These are phyloP conservation scores for Rhododendron simsii DNA, from an alignment of 148 eudicot species.

Conservation along the genomic window DNA sequence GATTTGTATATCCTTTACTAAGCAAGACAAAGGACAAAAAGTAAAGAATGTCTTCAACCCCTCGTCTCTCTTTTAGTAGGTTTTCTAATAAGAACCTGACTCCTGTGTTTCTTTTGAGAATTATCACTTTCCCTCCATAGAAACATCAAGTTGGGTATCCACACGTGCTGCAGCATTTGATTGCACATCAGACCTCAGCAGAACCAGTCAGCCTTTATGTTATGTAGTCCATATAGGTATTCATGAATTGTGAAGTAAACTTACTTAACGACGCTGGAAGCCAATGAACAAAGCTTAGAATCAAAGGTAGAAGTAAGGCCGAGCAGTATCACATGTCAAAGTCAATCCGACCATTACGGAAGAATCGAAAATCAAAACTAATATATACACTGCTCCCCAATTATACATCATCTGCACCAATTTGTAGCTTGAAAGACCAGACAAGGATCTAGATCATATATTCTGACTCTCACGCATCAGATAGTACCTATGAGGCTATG, in stretches of 20 bases:
- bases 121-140: not conserved
- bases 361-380: not conserved
- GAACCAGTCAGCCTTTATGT: not conserved
- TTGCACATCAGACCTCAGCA: not conserved
- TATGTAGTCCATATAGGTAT: not conserved
- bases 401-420: not conserved
- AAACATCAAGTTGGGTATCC: not conserved
- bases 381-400: not conserved
- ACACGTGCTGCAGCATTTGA: not conserved
- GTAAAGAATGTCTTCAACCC: not conserved
- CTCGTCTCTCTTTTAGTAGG: not conserved
- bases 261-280: not conserved
- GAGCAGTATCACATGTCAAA: not conserved
- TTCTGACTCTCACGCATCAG: not conserved
- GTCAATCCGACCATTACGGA: not conserved
- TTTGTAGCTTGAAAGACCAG: not conserved
- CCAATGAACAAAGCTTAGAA: not conserved
- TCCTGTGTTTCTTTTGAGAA: not conserved
- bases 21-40: not conserved
- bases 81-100: not conserved
- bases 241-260: not conserved
- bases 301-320: not conserved
- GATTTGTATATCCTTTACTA: not conserved
- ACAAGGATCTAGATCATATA: not conserved
- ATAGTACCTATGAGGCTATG: not conserved